Evolutionary conservation across 352 stramenopile genomes (phyloP).

Genomic region (Stephanocyclus meneghinianus): DNA sequence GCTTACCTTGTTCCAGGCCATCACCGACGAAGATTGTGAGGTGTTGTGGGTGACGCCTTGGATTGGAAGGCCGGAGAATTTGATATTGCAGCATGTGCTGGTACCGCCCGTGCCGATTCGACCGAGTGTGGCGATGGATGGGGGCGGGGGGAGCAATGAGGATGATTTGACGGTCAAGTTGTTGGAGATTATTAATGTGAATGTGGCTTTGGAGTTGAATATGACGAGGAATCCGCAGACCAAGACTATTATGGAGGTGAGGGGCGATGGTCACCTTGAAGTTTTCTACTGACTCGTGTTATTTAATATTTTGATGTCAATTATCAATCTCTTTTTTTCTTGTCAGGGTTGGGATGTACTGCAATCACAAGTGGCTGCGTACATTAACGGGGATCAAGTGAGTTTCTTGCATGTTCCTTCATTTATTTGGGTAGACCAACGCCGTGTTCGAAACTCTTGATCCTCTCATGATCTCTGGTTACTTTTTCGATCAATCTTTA

Average conservation of each 20-base stretch:
- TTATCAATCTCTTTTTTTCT: neutral
- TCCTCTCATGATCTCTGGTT: neutral
- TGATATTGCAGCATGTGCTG: conserved; percentile 95
- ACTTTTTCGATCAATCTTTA: neutral
- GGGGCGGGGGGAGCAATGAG: conserved; percentile 92
- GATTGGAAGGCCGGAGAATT: conserved; percentile 93
- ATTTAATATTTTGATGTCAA: neutral
- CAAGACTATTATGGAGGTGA: conserved; percentile 96
- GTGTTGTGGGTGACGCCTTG: conserved; percentile 95
- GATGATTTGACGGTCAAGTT: conserved; percentile 99
- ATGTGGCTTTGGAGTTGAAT: conserved; percentile 92
- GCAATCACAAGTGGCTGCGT: conserved; percentile 93
- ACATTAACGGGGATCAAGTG: conserved; percentile 97
- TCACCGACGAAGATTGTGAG: conserved; percentile 96
- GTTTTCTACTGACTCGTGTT: too few relatives aligned
- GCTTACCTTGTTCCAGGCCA: conserved; percentile 92
- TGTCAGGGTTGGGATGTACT: conserved; percentile 94
- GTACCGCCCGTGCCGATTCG: conserved; percentile 99
- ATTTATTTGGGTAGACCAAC: neutral
- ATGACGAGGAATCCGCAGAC: conserved; percentile 93
- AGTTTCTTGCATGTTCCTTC: neutral
- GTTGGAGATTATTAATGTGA: conserved; percentile 99
- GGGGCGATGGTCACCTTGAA: neutral
- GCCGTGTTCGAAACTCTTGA: neutral
- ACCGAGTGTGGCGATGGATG: conserved; percentile 97